These are phyloP conservation scores for Ophiosphaerella narmari DNA, from an alignment of 2,329 filamentous ascomycete species.

Conservation along the genomic window DNA sequence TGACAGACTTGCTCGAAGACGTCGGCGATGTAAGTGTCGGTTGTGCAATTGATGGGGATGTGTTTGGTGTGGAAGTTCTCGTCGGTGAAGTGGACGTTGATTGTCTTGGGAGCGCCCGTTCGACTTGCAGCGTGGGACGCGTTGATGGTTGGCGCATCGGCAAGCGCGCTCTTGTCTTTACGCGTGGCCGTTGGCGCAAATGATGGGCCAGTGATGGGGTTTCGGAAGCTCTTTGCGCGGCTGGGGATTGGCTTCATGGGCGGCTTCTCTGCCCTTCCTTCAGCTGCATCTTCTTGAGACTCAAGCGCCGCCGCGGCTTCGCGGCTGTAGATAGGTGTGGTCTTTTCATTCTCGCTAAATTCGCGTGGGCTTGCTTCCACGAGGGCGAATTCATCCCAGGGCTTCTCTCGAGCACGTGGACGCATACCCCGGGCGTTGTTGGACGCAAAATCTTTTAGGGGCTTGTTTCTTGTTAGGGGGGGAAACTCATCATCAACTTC, in stretches of 20 bases:
- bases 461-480: conserved; percentile 73
- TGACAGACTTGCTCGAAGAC: conserved; percentile 78
- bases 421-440: conserved; percentile 73
- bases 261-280: conserved; percentile 25
- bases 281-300: conserved; percentile 20
- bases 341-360: conserved; percentile 69
- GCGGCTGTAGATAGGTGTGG: conserved; percentile 69
- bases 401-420: conserved; percentile 71
- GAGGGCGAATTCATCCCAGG: conserved; percentile 82
- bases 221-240: conserved; percentile 52
- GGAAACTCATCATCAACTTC: conserved; percentile 87
- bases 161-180: conserved; percentile 51
- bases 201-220: conserved; percentile 56
- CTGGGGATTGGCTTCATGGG: conserved; percentile 36
- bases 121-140: conserved; percentile 56
- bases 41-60: conserved; percentile 75
- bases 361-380: conserved; percentile 72
- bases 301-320: conserved; percentile 49
- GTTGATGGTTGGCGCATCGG: conserved; percentile 50
- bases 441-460: conserved; percentile 75
- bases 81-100: conserved; percentile 75
- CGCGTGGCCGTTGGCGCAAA: conserved; percentile 53
- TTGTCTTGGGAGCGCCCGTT: conserved; percentile 71
- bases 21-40: conserved; percentile 81
- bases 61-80: conserved; percentile 70